Evolutionary conservation across 2,329 filamentous ascomycete species (phyloP), one percentile per base, ranked within the genome.

Genomic region (Aspergillus niger): DNA sequence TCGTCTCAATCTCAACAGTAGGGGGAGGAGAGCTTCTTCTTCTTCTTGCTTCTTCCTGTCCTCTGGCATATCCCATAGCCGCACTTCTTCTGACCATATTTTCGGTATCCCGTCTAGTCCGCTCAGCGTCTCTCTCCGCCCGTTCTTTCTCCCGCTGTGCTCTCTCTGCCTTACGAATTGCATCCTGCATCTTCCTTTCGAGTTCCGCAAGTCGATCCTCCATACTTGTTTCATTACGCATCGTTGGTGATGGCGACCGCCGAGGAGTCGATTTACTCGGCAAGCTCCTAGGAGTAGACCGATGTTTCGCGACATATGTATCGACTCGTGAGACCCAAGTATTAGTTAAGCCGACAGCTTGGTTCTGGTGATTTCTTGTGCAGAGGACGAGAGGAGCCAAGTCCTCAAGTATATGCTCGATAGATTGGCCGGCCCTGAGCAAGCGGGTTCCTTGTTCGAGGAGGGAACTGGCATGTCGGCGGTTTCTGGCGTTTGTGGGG

Each of bases 371-470:
- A 3, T 44, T 62, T 2, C 48, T 32, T 22, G 10, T 64, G 53
- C 70, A 72, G 28, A 72, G 47, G 8, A 67, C 65, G 32, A 63
- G 32, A 24, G 67, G 66, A n/a, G 69, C 69, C 7, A 72, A 28
- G 13, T 67, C 48, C 36, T 66, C 49, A 0, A 72, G 57, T 11
- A 68, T 38, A 2, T 55, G 43, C 24, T 65, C 36, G 20, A 68
- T 65, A 22, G 20, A 43, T 3, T 10, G 17, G 32, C 67, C 65
- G 2, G 49, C 61, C 1, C 39, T 58, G 24, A 69, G 38, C 1
- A 58, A 32, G 8, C 59, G 41, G 17, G 60, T 70, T 1, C 61
- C 69, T 11, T 64, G 11, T 8, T 63, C 39, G 1, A 70, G 63
- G 13, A 70, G 60, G 7, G 2, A 6, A 3, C 53, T 51, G 1